Evolutionary conservation across 345 rosid genomes (phyloP), one percentile per base, ranked within the genome.

Genomic region (Ceriops zippeliana): DNA sequence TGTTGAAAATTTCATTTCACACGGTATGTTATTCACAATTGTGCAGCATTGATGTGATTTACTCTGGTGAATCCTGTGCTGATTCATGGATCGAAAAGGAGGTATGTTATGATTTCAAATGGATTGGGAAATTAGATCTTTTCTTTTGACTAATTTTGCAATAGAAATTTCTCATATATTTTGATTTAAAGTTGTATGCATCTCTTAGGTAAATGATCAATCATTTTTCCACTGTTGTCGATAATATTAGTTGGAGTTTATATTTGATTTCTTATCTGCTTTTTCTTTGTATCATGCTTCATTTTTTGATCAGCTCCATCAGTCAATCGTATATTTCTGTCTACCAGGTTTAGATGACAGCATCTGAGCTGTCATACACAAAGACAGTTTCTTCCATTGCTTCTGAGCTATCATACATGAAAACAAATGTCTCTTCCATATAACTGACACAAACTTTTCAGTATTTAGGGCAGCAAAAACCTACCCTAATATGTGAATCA

Each of bases 1-100:
- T 56, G 30, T 20, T 38, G 27, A n/a, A 49, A n/a, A 19, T 5
- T 28, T 61, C 16, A 32, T 15, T 59, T 26, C 1, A 2, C 61
- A 34, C 9, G 24, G 71, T 53, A 6, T 77, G 27, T 77, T 60
- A 17, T 71, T 72, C 34, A 58, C 66, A 72, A 67, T 68, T 26
- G 61, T 78, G 87, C 91, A 93, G 98, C 17, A 80, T 93, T 54
- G 98, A 91, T 71, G 61, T 93, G 52, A 75, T 93, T 61, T 93
- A 61, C 85, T 81, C 97, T 1, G 92, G 88, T 60, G 96, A 93
- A 76, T 74, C 95, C 28, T 84, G 91, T 67, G 98, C 98, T 58
- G 98, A 93, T 70, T 73, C 95, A 56, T 93, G 97, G 98, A 93
- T 91, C 70, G 98, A 91, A 76, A 91, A 80, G 64, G 97, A 93